Base-by-base conservation (phyloP, 495 filamentous ascomycete genomes). In the Amorphotheca resinae region DNA sequence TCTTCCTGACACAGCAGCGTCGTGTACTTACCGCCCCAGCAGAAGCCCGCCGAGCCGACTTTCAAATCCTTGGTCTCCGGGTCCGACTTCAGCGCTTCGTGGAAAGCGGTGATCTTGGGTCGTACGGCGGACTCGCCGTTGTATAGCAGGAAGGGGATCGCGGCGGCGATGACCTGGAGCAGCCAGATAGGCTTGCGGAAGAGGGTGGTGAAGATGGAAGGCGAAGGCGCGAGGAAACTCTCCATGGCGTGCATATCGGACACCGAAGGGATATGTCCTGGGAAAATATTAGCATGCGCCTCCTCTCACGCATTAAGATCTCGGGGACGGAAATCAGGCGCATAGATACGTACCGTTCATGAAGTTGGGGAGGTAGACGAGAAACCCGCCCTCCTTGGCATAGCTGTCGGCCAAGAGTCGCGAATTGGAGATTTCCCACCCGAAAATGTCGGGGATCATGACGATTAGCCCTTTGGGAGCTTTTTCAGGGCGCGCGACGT, bases 321-420 rank as follows among this genome's bases (percentile, higher is more conserved):
- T n/a, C n/a, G n/a, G n/a, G n/a, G n/a, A n/a, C n/a, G n/a, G n/a
- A n/a, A n/a, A n/a, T n/a, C n/a, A n/a, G n/a, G n/a, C n/a, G n/a
- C n/a, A n/a, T n/a, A n/a, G n/a, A n/a, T n/a, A 37, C 34, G 11
- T 43, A 72, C 75, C 74, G 33, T 62, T 53, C 69, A 77, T 72
- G 47, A 80, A 74, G 42, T 80, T 73, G 0, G 74, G 76, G 22
- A 75, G 44, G 46, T 70, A 74, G 22, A 78, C 72, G 3, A 50
- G 56, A 48, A 62, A 69, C 4, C 56, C 61, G 0, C 66, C 64
- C 44, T 64, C 65, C 22, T 64, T 55, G 4, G 74, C 71, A 50
- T 71, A 76, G 11, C 51, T 45, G 45, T 80, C 73, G 3, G 69
- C 69, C 9, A 78, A 54, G 0, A 72, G 51, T 9, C 74, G 61